Evolutionary conservation across 2,329 filamentous ascomycete species (phyloP), one percentile per base, ranked within the genome.

Genomic region (Aureobasidium musti): DNA sequence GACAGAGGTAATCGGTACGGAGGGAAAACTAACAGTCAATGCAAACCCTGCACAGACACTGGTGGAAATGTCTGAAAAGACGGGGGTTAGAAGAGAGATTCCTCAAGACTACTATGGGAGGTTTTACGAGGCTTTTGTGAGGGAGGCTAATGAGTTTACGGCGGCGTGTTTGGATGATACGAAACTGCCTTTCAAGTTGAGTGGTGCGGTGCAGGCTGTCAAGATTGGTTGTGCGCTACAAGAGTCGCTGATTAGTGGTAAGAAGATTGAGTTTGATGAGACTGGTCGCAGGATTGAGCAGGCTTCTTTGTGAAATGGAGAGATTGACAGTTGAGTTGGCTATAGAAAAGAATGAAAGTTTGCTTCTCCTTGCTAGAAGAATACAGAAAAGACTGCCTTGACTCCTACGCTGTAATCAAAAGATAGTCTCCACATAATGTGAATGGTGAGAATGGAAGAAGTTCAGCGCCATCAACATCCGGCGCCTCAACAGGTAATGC

Each of bases 1-100:
- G 67, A 88, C 87, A 0, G 87, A 89, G 76, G 83, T 90, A 69
- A 87, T 89, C 65, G 88, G 87, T 14, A 90, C 87, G 1, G 81
- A 83, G 70, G 87, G 87, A 47, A 89, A 89, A 74, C 72, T 90
- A 6, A 77, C 81, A 0, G 80, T 90, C 68, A 89, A 89, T 71
- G 81, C 79, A 7, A 82, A 87, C 69, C 87, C 87, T n/a, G n/a
- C n/a, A n/a, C 5, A 77, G 79, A 84, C 84, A 67, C 77, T 87
- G 26, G 82, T 89, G 28, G 82, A 86, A 67, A 78, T 84, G 53
- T 82, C 85, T 73, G 79, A 86, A 71, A 60, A 80, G 0, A 78
- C 72, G 1, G 86, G 86, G 3, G 81, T 89, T 28, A 78, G 82
- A 14, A 80, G 84, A 41, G 84, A 89, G 74, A 83, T 88, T n/a